phyloP scores from a whole-genome alignment of 306 rosid genomes.

The Arachis hypogaea region DNA sequence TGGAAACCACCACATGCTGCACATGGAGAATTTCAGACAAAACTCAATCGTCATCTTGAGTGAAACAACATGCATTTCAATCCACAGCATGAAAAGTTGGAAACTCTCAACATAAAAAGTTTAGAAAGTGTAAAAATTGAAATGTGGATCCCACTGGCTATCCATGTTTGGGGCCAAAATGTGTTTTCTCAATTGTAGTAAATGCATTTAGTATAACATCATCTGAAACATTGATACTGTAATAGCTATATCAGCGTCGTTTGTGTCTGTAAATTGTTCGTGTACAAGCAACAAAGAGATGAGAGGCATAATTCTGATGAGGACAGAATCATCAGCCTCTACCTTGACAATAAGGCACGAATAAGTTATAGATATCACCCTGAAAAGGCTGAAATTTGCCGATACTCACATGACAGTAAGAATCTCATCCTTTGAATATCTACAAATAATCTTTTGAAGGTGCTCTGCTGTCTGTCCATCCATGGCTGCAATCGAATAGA shows the following conservation, averaged over 20 bases:
- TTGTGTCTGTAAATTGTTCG: neutral
- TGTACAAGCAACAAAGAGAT: neutral
- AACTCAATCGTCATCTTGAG: constrained; percentile 25
- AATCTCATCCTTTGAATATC: constrained; percentile 76
- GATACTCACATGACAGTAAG: constrained; percentile 80
- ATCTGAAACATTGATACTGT: neutral
- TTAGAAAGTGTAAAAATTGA: constrained; percentile 25
- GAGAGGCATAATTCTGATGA: neutral
- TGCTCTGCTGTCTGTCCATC: constrained; percentile 99
- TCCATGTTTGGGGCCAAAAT: constrained; percentile 21
- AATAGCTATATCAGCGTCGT: neutral
- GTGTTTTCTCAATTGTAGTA: constrained; percentile 28
- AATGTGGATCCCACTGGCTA: constrained; percentile 1
- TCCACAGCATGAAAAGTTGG: constrained; percentile 5
- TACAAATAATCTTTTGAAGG: constrained; percentile 77
- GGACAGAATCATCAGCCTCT: constrained; percentile 2
- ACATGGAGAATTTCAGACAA: constrained; percentile 18
- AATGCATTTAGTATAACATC: constrained; percentile 10
- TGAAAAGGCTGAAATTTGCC: constrained; percentile 18
- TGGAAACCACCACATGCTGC: constrained; percentile 9
- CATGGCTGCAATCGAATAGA: constrained; percentile 96
- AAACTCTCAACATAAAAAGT: constrained; percentile 25
- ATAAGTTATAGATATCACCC: constrained; percentile 12
- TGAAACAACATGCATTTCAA: constrained; percentile 18
- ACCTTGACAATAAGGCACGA: neutral